Evolutionary conservation across 1,139 yeast species (phyloP), one percentile per base, ranked within the genome.

Genomic region (Yarrowia galli): DNA sequence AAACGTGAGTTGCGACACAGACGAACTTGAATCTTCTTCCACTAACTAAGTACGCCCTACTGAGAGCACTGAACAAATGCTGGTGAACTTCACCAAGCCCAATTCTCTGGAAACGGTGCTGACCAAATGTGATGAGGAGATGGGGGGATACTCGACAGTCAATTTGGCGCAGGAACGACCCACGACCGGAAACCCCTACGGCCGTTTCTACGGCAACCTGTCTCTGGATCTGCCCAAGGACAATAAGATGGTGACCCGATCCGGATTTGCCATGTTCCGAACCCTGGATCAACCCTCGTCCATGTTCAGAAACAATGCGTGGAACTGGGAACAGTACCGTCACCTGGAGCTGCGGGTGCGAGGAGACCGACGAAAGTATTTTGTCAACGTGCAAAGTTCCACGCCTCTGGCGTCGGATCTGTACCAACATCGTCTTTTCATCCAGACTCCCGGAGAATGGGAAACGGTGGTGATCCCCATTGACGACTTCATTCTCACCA

Each of bases 261-360:
- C 91, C 8, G 97, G 97, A 1, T 91, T 91, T 79, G 92, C 96
- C 64, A 90, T 91, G 96, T 89, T 90, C 78, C 84, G 96, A 71
- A 90, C 97, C 1, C 83, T 81, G 71, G 91, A 89, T 74, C 60
- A 73, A 54, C 76, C 78, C 15, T 68, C 72, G 23, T 69, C 75
- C 36, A 71, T 76, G 64, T 72, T 75, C 67, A 69, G 76, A 67
- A 67, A 73, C 63, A 75, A 74, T 71, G 73, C 72, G 67, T 86
- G 89, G 89, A 89, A 89, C 75, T 87, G 91, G 91, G 81, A 85
- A 45, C 78, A 79, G 66, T 86, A 79, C 75, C 81, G 83, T 67
- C 86, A 87, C 73, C 79, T 91, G 71, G 89, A 87, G 46, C 76
- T 91, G 75, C 80, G 92, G 68, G 95, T 91, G 36, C 85, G 87